These are phyloP conservation scores for Orbilia blumenaviensis DNA, from an alignment of 2,329 filamentous ascomycete species.

Conservation along the genomic window DNA sequence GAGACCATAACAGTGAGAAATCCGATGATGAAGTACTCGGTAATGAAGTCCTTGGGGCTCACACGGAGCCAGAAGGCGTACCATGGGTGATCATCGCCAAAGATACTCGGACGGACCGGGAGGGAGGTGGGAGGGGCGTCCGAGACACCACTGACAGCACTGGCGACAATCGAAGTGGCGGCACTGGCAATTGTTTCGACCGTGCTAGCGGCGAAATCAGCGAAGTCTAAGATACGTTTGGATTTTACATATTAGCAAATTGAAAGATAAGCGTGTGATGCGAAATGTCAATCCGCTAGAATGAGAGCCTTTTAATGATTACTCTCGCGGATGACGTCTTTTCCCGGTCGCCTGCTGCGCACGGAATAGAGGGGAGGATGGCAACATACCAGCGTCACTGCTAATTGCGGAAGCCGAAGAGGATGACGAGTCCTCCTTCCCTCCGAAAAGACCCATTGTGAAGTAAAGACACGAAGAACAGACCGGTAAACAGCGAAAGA, in stretches of 20 bases:
- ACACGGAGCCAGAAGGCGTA: conserved; percentile 96
- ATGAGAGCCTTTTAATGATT: conserved; percentile 34
- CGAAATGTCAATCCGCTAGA: conserved; percentile 27
- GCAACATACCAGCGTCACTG: conserved; percentile 45
- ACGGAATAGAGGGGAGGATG: conserved; percentile 15
- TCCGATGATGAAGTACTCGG: conserved; percentile 82
- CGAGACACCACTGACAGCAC: conserved; percentile 70
- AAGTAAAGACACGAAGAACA: conserved; percentile 27
- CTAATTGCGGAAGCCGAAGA: conserved; percentile 41
- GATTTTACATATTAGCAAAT: conserved; percentile 10
- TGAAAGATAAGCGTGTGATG: background rate
- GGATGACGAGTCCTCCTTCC: conserved; percentile 46
- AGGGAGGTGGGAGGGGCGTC: conserved; percentile 63
- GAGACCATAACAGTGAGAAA: conserved; percentile 77
- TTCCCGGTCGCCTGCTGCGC: conserved; percentile 12
- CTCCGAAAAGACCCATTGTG: conserved; percentile 53
- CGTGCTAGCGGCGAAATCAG: conserved; percentile 77
- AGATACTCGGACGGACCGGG: conserved; percentile 31
- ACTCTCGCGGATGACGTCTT: conserved; percentile 12
- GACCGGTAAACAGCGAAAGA: conserved; percentile 16
- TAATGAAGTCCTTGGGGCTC: conserved; percentile 81
- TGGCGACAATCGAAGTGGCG: conserved; percentile 61
- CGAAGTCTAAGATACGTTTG: conserved; percentile 74
- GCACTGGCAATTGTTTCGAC: conserved; percentile 63
- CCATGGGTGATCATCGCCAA: conserved; percentile 66